These are phyloP conservation scores for Exophiala oligosperma DNA, from an alignment of 2,329 filamentous ascomycete genomes.

Conservation along the genomic window DNA sequence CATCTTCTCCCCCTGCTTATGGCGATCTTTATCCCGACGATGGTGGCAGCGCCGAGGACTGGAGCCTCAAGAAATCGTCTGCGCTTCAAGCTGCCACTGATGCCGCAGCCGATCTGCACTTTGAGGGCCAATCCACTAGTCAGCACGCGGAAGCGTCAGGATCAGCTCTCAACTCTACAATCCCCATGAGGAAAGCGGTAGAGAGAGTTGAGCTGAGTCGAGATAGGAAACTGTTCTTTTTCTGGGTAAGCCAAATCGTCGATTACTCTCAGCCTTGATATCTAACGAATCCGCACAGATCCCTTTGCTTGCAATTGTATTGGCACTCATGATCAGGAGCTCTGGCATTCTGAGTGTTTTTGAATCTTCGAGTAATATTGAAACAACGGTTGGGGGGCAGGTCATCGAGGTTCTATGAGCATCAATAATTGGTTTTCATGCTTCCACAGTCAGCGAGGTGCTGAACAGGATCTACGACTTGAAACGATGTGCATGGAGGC, in stretches of 20 bases:
- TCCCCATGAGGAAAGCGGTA: slow-evolving; percentile 28
- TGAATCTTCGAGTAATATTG: slow-evolving; percentile 2
- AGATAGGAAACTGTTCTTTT: slow-evolving; percentile 54
- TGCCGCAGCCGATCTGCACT: slow-evolving; percentile 46
- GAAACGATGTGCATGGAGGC: neutral
- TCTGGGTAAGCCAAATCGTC: slow-evolving; percentile 47
- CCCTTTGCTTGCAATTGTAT: slow-evolving; percentile 47
- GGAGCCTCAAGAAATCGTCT: slow-evolving; percentile 45
- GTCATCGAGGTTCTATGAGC: slow-evolving; percentile 14
- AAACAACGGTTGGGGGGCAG: neutral
- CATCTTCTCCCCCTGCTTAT: slow-evolving; percentile 69
- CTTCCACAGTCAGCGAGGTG: neutral
- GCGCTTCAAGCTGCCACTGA: slow-evolving; percentile 45
- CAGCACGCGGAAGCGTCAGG: neutral
- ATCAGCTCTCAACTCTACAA: neutral
- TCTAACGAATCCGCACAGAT: slow-evolving; percentile 39
- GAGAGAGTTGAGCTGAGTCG: slow-evolving; percentile 45
- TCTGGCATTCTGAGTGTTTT: slow-evolving; percentile 19
- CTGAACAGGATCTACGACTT: neutral
- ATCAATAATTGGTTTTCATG: neutral
- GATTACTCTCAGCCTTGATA: neutral
- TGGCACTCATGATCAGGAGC: slow-evolving; percentile 47
- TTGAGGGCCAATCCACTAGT: slow-evolving; percentile 24
- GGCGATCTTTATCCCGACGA: slow-evolving; percentile 71
- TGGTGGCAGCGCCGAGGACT: slow-evolving; percentile 39